Evolutionary conservation across 345 rosid species (phyloP), one percentile per base, ranked within the genome.

Genomic region (Lagerstroemia speciosa): DNA sequence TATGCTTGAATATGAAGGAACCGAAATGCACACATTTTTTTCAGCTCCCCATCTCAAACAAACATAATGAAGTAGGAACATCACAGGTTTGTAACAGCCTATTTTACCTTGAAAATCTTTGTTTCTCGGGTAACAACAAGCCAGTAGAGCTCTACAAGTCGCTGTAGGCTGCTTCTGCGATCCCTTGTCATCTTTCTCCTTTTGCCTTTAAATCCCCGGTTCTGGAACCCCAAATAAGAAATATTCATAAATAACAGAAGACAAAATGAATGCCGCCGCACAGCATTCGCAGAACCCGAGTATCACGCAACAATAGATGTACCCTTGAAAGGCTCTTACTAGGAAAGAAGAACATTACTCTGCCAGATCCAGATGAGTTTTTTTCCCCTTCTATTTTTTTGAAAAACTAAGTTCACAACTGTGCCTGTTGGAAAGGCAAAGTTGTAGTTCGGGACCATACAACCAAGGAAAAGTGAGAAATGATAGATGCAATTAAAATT

Each of bases 1-100:
- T 76, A 84, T 82, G 87, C 95, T 88, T 88, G 73, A 71, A 79
- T 67, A 70, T 79, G 69, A 86, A 88, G 91, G 69, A 78, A 82
- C n/a, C 50, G 46, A 60, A 73, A 9, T 46, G 32, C 16, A 65
- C 31, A 22, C 2, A 22, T n/a, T 38, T 30, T 65, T 65, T 43
- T 38, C 31, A 24, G 67, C 24, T 65, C 20, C 67, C 67, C 67
- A 64, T 38, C 46, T 38, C 30, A 20, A 12, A 38, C 1, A 48
- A 0, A 48, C 55, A 20, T 2, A 53, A 30, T 27, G 33, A 58
- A 27, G 29, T 3, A 57, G 14, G 62, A 26, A 0, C 7, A 11
- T 7, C 17, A 5, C 30, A 15, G 62, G 29, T 26, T 57, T 63
- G 48, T 45, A 66, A 57, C 14, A 57, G 62, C 32, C 14, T 57